Base-by-base conservation (phyloP, 495 filamentous ascomycete genomes). In the Neurospora pannonica region DNA sequence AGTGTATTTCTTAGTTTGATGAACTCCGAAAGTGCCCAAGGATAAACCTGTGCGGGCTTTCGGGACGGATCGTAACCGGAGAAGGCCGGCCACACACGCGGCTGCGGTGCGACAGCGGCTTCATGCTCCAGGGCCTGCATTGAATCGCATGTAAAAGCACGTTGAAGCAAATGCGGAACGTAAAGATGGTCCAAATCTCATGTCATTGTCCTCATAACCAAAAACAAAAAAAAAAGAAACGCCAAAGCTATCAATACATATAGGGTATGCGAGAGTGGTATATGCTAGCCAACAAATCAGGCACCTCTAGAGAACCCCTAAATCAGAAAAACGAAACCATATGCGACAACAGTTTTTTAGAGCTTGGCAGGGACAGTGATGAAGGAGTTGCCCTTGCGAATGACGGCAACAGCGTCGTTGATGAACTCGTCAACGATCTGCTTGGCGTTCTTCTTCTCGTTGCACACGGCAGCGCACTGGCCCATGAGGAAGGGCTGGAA, bases 401-500 rank as follows among this genome's bases (percentile, higher is more conserved):
- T 74, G 38, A 54, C 72, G 31, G 72, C 75, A 28, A 92, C 90
- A 38, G 94, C 95, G 79, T 97, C 94, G n/a, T 82, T 81, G 71
- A 98, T 91, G 79, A 99, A 92, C 85, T 99, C 96, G 80, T 99
- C 95, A 69, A 99, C 92, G 76, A 99, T 94, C 4, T 81, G 92
- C 89, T 96, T 97, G 73, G 96, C 96, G 48, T 89, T 82, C 90
- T 97, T 97, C 88, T 91, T 93, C 84, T 98, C 94, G 78, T 95
- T 95, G 70, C 95, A 92, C 9, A 98, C 93, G 34, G 96, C 95
- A 31, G 96, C 92, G 43, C 94, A 96, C 86, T 98, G 96, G 78
- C 96, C 96, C 95, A 99, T 98, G 77, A 99, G 81, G 87, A 89
- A 97, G 17, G 96, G 96, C 38, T 94, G 89, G 76, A 94, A 94